Conservation (phyloP, 139 green algal species). For the Edaphochlamys debaryana region DNA sequence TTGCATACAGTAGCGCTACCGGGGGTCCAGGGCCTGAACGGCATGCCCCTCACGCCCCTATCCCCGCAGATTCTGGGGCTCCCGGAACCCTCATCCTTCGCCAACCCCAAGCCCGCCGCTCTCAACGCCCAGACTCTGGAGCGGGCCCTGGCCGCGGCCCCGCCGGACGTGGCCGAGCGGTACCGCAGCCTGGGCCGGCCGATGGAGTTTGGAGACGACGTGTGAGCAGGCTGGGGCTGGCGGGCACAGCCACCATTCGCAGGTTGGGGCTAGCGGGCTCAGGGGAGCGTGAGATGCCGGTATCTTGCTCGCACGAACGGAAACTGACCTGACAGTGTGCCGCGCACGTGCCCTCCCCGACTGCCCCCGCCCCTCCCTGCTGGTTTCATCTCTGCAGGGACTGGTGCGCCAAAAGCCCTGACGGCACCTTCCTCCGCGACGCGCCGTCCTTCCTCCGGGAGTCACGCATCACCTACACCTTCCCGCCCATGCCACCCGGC, state of each 20-base stretch:
- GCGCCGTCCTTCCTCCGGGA: not conserved
- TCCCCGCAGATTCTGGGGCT: constrained; percentile 4
- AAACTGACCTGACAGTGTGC: too few species aligned
- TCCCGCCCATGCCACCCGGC: too few species aligned
- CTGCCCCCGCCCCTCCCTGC: not conserved
- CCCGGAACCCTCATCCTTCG: not conserved
- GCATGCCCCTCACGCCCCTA: too few species aligned
- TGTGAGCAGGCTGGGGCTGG: not conserved
- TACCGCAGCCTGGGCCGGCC: not conserved
- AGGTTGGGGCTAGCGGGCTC: too few species aligned
- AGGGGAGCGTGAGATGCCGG: too few species aligned
- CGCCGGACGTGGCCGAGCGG: not conserved
- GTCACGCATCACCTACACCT: not conserved
- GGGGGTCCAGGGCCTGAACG: too few species aligned
- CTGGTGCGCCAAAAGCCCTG: too few species aligned
- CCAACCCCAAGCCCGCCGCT: not conserved
- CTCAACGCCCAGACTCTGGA: constrained; percentile 5
- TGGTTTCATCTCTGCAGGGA: not conserved
- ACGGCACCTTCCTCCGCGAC: not conserved
- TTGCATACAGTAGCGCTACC: too few species aligned
- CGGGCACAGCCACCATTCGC: too few species aligned
- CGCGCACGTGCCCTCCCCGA: too few species aligned
- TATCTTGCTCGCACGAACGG: too few species aligned
- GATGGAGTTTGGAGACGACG: constrained; percentile 8
- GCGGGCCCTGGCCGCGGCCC: constrained; percentile 1